A percentile compares a stretch with the other conserved stretches of the same genome.
phyloP scores from a whole-genome alignment of 2,329 filamentous ascomycete genomes.

The Beauveria pseudobassiana region DNA sequence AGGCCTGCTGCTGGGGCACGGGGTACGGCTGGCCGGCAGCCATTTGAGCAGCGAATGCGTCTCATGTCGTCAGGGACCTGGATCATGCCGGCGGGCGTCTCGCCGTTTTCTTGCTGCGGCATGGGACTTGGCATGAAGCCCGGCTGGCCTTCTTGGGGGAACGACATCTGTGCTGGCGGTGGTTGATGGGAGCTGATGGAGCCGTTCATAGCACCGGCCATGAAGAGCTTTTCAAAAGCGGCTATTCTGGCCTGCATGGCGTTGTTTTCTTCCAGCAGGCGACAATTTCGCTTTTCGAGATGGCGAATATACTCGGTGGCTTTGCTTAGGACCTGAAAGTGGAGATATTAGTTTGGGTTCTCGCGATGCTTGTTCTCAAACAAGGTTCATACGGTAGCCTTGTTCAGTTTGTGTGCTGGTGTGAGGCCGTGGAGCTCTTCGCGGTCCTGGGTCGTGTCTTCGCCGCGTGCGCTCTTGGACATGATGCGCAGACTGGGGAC shows the following conservation, averaged over 20 bases:
- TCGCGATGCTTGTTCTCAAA: neutral
- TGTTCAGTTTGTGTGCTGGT: conserved; percentile 90
- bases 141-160: conserved; percentile 34
- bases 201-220: conserved; percentile 63
- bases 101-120: conserved; percentile 30
- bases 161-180: conserved; percentile 45
- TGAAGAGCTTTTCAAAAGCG: conserved; percentile 72
- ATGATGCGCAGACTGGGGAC: conserved; percentile 85
- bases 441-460: conserved; percentile 64
- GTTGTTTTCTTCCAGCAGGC: conserved; percentile 72
- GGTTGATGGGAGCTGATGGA: conserved; percentile 48
- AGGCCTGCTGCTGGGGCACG: conserved; percentile 37
- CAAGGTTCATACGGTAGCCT: conserved; percentile 63
- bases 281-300: conserved; percentile 81
- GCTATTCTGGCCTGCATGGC: conserved; percentile 71
- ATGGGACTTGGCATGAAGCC: conserved; percentile 39
- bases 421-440: conserved; percentile 70
- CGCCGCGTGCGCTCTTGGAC: conserved; percentile 61
- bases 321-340: conserved; percentile 68
- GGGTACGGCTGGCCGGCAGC: conserved; percentile 48
- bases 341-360: conserved; percentile 2
- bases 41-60: conserved; percentile 50
- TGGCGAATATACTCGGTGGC: conserved; percentile 95
- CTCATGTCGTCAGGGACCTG: conserved; percentile 61
- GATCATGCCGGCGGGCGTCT: conserved; percentile 50